Base-by-base conservation (phyloP, 1,284 basidiomycete species). In the Lentinula novae-zelandiae region DNA sequence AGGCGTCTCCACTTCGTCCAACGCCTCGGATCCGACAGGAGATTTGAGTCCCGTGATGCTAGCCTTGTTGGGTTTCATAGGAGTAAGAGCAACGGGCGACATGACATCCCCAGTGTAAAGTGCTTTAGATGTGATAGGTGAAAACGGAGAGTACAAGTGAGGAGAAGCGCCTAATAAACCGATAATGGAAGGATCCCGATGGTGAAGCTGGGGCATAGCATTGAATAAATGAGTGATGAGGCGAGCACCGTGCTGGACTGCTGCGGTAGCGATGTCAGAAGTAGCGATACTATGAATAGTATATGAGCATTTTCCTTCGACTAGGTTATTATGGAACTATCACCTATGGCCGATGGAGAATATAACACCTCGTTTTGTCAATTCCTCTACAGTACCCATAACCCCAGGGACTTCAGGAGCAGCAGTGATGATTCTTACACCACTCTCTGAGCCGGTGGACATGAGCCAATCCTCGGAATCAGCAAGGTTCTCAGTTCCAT, bases 151-250 rank as follows among this genome's bases (percentile, higher is more conserved):
- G 22, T 80, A 78, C 48, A 86, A 72, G 67, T 83, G 79, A 0
- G 88, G 87, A 6, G 89, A 90, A 20, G 89, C 84, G 33, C 93
- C 93, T 49, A 96, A 77, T 5, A 96, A 81, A 33, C 94, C 94
- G 63, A 96, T 93, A 67, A 96, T 92, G 12, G 85, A 91, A 50
- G 91, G 89, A 69, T 92, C 90, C 44, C 91, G 82, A 68, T 94
- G 92, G 70, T 93, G 91, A 58, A 95, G 75, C 67, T 89, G 89
- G 3, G 91, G 90, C 92, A 95, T 95, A 5, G 92, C 92, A 68
- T 96, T 96, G 84, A 95, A 95, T 20, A 96, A 78, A 73, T 96
- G 94, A 0, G 94, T 96, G 67, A 96, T 93, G 65, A 95, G 85
- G 6, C 86, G 80, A 4, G 93, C 92, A 34, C 92, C 92, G 58